These are phyloP conservation scores for Mycosphaerella arachidis DNA, from an alignment of 2,329 filamentous ascomycete genomes.

Conservation along the genomic window DNA sequence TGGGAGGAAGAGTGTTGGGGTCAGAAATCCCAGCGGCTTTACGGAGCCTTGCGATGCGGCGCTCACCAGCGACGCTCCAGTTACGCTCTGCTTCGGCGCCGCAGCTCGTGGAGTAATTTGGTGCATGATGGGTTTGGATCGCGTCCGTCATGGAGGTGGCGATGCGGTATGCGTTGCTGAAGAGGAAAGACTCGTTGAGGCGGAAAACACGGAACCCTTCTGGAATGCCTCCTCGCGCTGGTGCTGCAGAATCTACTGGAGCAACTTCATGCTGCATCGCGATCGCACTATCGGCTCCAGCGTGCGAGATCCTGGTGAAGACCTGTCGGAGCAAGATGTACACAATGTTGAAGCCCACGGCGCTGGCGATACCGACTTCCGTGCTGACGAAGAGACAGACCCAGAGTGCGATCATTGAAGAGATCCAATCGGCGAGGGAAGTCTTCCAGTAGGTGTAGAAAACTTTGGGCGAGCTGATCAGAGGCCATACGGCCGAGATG, in stretches of 20 bases:
- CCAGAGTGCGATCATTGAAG: conserved; percentile 61
- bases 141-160: conserved; percentile 49
- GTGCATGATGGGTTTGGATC: conserved; percentile 46
- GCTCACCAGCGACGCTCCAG: conserved; percentile 53
- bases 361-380: conserved; percentile 55
- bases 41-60: conserved; percentile 46
- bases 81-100: conserved; percentile 41
- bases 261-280: not conserved
- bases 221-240: conserved; percentile 24
- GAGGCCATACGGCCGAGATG: conserved; percentile 60
- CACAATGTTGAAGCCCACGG: conserved; percentile 48
- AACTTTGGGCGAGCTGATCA: conserved; percentile 54
- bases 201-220: conserved; percentile 53
- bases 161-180: conserved; percentile 55
- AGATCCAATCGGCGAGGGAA: conserved; percentile 60
- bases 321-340: conserved; percentile 57
- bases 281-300: conserved; percentile 5
- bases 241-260: conserved; percentile 10
- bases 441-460: conserved; percentile 63
- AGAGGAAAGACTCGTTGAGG: conserved; percentile 56
- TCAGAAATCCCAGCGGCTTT: conserved; percentile 36
- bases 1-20: conserved; percentile 32
- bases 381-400: conserved; percentile 58
- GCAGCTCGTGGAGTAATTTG: conserved; percentile 36
- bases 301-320: conserved; percentile 45